A percentile compares a stretch with the other conserved stretches of the same genome.
Conservation (phyloP, 352 stramenopile genomes). For the Pythium chondricola region DNA sequence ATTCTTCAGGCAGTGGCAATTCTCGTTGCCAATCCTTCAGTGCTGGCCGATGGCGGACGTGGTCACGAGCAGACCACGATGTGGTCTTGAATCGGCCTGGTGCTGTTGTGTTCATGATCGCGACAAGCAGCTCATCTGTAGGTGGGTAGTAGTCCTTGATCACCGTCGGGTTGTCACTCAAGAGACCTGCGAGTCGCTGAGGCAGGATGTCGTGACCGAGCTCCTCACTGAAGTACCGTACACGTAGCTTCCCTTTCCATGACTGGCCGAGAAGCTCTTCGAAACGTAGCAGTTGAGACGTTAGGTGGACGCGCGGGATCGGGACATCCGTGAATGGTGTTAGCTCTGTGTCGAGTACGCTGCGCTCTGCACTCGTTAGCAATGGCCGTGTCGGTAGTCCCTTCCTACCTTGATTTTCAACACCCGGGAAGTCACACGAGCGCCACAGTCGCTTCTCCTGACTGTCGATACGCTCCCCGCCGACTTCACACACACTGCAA, state of each 20-base stretch:
- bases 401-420: slow-evolving; percentile 60
- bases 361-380: slow-evolving; percentile 32
- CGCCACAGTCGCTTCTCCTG: slow-evolving; percentile 55
- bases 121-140: slow-evolving; percentile 53
- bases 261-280: slow-evolving; percentile 41
- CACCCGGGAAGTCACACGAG: slow-evolving; percentile 50
- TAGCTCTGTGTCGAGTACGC: slow-evolving; percentile 55
- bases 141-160: slow-evolving; percentile 46
- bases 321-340: slow-evolving; percentile 26
- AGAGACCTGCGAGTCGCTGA: slow-evolving; percentile 43
- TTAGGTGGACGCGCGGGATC: slow-evolving; percentile 40
- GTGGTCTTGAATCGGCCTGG: slow-evolving; percentile 39
- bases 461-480: slow-evolving; percentile 29
- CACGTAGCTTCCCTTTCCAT: slow-evolving; percentile 51
- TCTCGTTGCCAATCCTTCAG: slow-evolving; percentile 66
- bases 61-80: slow-evolving; percentile 43
- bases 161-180: slow-evolving; percentile 31
- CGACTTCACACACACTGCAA: slow-evolving; percentile 22
- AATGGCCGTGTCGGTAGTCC: slow-evolving; percentile 35
- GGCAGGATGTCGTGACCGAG: slow-evolving; percentile 41
- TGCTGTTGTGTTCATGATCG: slow-evolving; percentile 35
- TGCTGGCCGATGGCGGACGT: slow-evolving; percentile 58
- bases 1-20: slow-evolving; percentile 27
- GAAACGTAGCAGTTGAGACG: slow-evolving; percentile 48
- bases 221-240: slow-evolving; percentile 29